Conservation (phyloP, 305 asterid species). For the Solanum hybrid region DNA sequence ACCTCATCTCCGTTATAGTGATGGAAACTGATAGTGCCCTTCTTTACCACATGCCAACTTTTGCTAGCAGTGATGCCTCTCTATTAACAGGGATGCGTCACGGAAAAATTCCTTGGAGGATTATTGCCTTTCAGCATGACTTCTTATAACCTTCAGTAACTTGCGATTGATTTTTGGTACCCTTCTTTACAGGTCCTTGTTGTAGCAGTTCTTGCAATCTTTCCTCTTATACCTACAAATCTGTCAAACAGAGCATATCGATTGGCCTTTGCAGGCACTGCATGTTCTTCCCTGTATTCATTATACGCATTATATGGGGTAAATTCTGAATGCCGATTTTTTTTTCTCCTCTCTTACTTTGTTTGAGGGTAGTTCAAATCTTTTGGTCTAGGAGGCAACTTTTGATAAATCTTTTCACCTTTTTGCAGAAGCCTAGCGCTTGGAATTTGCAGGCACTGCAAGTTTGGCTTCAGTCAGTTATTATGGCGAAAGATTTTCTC, state of each 20-base stretch:
- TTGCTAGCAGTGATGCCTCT: neutral
- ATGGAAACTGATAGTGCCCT: neutral
- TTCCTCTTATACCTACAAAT: conserved; percentile 66
- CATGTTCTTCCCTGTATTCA: conserved; percentile 66
- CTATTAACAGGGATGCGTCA: neutral
- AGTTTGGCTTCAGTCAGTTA: conserved; percentile 74
- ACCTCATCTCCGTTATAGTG: neutral
- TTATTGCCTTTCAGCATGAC: neutral
- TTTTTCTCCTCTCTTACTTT: neutral
- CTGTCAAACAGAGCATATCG: conserved; percentile 71
- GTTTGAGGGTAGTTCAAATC: neutral
- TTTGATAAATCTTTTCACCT: conserved; percentile 5
- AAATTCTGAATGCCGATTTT: conserved; percentile 14
- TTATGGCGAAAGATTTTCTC: conserved; percentile 74
- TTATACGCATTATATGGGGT: conserved; percentile 81
- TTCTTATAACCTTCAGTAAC: neutral
- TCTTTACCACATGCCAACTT: neutral
- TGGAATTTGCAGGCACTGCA: conserved; percentile 88
- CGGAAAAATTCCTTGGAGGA: neutral
- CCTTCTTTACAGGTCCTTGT: conserved; percentile 51
- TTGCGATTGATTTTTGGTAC: neutral
- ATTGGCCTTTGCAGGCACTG: conserved; percentile 72
- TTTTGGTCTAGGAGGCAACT: neutral
- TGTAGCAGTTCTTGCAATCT: conserved; percentile 70
- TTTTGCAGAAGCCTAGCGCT: conserved; percentile 78